Conservation (phyloP, 2,329 filamentous ascomycete genomes). For the Ascosphaera apis region DNA sequence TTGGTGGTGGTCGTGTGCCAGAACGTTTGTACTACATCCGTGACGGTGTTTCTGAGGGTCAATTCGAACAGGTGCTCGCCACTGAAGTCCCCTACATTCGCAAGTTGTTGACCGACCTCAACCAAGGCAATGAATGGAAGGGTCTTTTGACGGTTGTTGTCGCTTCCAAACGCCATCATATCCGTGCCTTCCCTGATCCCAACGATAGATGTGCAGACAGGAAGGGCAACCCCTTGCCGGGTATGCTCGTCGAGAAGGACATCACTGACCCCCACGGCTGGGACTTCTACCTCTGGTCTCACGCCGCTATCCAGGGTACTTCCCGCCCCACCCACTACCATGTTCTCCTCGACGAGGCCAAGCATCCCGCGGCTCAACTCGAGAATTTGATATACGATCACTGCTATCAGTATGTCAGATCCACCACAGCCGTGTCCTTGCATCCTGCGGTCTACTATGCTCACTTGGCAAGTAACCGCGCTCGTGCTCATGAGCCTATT, state of each 20-base stretch:
- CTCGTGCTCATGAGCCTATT: conserved; percentile 46
- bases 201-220: conserved; percentile 35
- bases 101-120: conserved; percentile 25
- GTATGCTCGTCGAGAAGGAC: conserved; percentile 67
- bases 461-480: conserved; percentile 65
- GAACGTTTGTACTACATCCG: conserved; percentile 75
- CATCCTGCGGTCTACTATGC: conserved; percentile 88
- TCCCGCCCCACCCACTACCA: conserved; percentile 83
- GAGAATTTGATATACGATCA: conserved; percentile 87
- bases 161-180: conserved; percentile 81
- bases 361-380: conserved; percentile 41
- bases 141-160: conserved; percentile 68
- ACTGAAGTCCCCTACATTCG: conserved; percentile 57
- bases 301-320: conserved; percentile 77
- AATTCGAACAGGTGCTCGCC: conserved; percentile 58
- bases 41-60: conserved; percentile 73
- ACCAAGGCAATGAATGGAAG: conserved; percentile 13
- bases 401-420: conserved; percentile 78
- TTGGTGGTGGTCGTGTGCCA: conserved; percentile 33
- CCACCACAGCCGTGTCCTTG: conserved; percentile 75
- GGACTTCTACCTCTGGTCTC: conserved; percentile 57
- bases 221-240: conserved; percentile 64
- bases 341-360: conserved; percentile 62
- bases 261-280: conserved; percentile 81
- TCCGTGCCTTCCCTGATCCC: conserved; percentile 64